Percentiles rank a stretch among this genome's conserved stretches.
Conservation (phyloP, 192 early-diverging fungal genomes). For the Backusella psychrophila region DNA sequence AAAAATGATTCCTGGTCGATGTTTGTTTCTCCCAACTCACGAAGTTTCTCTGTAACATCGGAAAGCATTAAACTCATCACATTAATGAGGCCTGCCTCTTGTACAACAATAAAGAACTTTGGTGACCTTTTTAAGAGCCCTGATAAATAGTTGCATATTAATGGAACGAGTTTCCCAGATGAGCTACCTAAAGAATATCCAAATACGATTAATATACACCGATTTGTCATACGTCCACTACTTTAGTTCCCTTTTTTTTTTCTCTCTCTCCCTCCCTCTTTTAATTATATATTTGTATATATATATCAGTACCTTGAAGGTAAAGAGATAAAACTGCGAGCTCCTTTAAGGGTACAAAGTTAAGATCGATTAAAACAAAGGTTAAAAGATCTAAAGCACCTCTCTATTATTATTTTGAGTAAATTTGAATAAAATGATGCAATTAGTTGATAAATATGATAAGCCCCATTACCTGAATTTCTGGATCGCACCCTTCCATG, state of each 20-base stretch:
- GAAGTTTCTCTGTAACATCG: constrained; percentile 46
- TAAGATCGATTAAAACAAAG: constrained; percentile 54
- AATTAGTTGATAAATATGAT: neutral
- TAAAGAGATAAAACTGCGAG: constrained; percentile 51
- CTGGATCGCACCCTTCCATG: constrained; percentile 43
- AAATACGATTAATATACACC: neutral
- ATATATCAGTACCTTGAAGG: constrained; percentile 43
- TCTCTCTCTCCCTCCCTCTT: neutral
- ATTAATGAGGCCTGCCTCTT: constrained; percentile 61
- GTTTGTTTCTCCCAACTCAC: constrained; percentile 33
- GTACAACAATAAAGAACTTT: constrained; percentile 52
- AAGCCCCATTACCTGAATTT: constrained; percentile 39
- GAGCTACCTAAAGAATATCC: constrained; percentile 38
- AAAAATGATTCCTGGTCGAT: constrained; percentile 45
- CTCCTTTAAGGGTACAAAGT: constrained; percentile 64
- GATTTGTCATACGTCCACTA: neutral
- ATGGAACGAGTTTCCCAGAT: constrained; percentile 42
- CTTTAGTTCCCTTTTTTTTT: neutral
- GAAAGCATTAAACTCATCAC: constrained; percentile 53
- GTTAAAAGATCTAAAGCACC: constrained; percentile 50
- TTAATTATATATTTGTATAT: neutral
- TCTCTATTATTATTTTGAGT: constrained; percentile 24
- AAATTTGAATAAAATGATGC: neutral
- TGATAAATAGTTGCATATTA: constrained; percentile 45
- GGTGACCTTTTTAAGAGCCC: constrained; percentile 43